Base-by-base conservation (phyloP, 305 asterid species). In the Fraxinus sp. region DNA sequence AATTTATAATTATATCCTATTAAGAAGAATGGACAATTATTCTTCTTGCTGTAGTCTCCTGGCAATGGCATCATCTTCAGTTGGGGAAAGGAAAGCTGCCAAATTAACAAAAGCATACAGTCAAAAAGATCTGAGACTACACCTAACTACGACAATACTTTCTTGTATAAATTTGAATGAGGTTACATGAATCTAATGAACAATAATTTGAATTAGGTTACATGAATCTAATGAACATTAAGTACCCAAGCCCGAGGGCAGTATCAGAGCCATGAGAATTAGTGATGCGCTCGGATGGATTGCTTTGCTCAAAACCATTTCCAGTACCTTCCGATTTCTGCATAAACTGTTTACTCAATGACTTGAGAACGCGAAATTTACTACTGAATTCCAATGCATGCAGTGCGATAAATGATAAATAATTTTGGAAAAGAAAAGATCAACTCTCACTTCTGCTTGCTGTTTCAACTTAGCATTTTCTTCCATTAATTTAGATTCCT, bases 71-170 rank as follows among this genome's bases (percentile, higher is more conserved):
- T 81, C 79, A 79, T 36, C 77, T 55, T 74, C 80, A 32, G 79
- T 52, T 37, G 79, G 86, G 44, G 74, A 77, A 84, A 36, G 89
- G 86, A 82, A 90, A 88, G 84, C 94, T 90, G 94, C 91, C 86
- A 64, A 78, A 73, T 39, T 26, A 20, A 7, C 36, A 59, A 14
- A 33, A 36, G 52, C 26, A 41, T 4, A 49, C 16, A 5, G 37
- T 28, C 76, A 13, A 32, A 13, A 70, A 70, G 14, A 70, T 10
- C 32, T 3, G 13, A 26, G 30, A 57, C 68, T 18, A 57, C 30
- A 7, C 11, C 10, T 9, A 1, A 57, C 66, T 55, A 16, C 7
- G 62, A 16, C 62, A 52, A 52, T 52, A 16, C 18, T 5, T 16
- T 5, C 30, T 14, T 70, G 26, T 26, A 9, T 68, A 28, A 70